phyloP scores from a whole-genome alignment of 805 yeast genomes.

The Cyberlindnera mycetangii region DNA sequence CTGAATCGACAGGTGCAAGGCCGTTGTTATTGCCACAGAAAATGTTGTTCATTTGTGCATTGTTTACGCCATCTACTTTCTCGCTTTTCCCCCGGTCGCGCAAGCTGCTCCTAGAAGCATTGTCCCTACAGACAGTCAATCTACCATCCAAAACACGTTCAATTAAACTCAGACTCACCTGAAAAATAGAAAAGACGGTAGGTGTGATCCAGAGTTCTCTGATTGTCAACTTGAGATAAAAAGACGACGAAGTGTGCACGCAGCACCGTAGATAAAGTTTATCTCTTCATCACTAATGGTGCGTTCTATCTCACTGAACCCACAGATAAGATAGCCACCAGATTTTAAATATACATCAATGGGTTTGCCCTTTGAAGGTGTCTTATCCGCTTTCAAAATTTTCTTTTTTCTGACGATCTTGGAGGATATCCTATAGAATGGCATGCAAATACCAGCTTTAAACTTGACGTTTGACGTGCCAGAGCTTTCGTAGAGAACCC shows the following conservation, averaged over 20 bases:
- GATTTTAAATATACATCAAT: conserved; percentile 46
- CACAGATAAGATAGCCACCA: conserved; percentile 51
- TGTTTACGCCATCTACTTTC: too few species aligned
- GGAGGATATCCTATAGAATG: conserved; percentile 44
- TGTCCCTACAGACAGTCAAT: too few species aligned
- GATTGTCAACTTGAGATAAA: conserved; percentile 31
- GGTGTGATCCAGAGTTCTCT: too few species aligned
- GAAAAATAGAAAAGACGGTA: too few species aligned
- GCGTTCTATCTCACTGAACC: conserved; percentile 36
- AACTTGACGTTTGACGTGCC: conserved; percentile 30
- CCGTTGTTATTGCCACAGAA: too few species aligned
- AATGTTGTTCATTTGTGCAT: too few species aligned
- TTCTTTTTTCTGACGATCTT: conserved; percentile 41
- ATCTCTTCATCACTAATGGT: conserved; percentile 36
- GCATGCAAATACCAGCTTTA: conserved; percentile 51
- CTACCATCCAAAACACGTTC: too few species aligned
- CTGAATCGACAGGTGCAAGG: too few species aligned
- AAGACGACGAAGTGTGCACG: conserved; percentile 46
- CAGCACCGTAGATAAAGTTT: conserved; percentile 44
- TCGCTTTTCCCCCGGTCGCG: too few species aligned
- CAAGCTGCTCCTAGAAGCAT: too few species aligned
- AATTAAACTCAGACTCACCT: too few species aligned
- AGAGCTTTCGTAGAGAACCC: conserved; percentile 39
- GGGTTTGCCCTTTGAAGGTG: conserved; percentile 12
- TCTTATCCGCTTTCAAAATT: conserved; percentile 18